A percentile compares a stretch with the other conserved stretches of the same genome.
Conservation (phyloP, 2,329 filamentous ascomycete species). For the Exophiala aquamarina region DNA sequence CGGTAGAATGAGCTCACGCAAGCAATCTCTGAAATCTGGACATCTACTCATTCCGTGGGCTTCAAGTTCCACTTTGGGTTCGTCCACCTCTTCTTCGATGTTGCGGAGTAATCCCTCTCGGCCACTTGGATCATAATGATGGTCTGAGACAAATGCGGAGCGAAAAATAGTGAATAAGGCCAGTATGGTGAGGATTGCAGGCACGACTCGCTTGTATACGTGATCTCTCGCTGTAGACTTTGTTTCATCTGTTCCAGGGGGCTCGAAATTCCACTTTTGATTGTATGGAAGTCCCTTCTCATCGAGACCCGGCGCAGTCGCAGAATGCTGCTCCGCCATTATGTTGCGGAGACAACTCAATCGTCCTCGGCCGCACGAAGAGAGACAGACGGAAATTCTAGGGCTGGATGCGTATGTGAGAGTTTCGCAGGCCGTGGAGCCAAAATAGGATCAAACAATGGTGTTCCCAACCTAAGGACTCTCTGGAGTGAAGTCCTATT, state of each 20-base stretch:
- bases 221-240: neutral
- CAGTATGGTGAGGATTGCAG: constrained; percentile 21
- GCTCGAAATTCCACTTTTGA: neutral
- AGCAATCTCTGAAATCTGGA: constrained; percentile 82
- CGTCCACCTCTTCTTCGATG: constrained; percentile 6
- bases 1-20: constrained; percentile 77
- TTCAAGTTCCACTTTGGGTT: constrained; percentile 73
- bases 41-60: constrained; percentile 98
- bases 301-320: neutral
- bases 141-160: constrained; percentile 20
- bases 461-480: no score
- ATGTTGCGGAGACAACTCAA: neutral
- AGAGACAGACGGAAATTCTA: no score
- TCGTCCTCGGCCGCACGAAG: no score
- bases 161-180: constrained; percentile 19
- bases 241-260: neutral
- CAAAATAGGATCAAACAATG: no score
- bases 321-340: neutral
- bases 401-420: no score
- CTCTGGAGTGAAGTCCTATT: no score
- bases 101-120: neutral
- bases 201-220: constrained; percentile 15
- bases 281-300: constrained; percentile 7
- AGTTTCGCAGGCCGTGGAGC: no score
- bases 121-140: constrained; percentile 18